Evolutionary conservation across 768 basidiomycete genomes (phyloP).

Genomic region (Auricularia sp.): DNA sequence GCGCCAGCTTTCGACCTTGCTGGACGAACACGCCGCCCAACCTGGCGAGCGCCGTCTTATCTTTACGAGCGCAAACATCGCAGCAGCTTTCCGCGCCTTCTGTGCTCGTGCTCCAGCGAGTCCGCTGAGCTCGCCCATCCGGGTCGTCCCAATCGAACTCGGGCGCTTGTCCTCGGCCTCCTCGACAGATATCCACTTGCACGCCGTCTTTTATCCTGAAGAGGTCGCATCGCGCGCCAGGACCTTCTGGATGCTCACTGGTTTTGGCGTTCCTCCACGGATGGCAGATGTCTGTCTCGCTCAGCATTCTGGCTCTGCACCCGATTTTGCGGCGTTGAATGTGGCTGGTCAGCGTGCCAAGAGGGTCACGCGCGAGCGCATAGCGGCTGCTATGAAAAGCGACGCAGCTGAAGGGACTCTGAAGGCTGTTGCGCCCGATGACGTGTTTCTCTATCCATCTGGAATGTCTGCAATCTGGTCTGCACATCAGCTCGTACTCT

Average conservation of each 20-base stretch:
- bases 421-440: conserved; percentile 16
- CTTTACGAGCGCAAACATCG: conserved; percentile 28
- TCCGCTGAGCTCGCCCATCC: too few species aligned
- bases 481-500: conserved; percentile 31
- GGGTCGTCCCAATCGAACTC: conserved; percentile 7
- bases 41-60: conserved; percentile 32
- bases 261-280: conserved; percentile 37
- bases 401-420: not conserved
- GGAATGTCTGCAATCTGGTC: conserved; percentile 49
- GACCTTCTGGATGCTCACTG: conserved; percentile 43
- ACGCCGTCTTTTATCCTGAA: conserved; percentile 30
- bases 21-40: conserved; percentile 29
- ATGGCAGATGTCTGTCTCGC: conserved; percentile 32
- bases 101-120: conserved; percentile 4
- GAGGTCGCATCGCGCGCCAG: conserved; percentile 28
- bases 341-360: not conserved
- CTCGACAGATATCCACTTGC: conserved; percentile 12
- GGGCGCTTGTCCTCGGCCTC: not conserved
- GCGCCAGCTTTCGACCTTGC: conserved; percentile 27
- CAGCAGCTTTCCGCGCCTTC: conserved; percentile 28
- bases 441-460: conserved; percentile 39
- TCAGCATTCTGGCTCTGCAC: too few species aligned
- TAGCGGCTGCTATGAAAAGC: not conserved
- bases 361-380: conserved; percentile 3
- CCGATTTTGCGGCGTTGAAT: too few species aligned